Evolutionary conservation across 768 basidiomycete species (phyloP).

Genomic region (Aureoboletus auriporus): DNA sequence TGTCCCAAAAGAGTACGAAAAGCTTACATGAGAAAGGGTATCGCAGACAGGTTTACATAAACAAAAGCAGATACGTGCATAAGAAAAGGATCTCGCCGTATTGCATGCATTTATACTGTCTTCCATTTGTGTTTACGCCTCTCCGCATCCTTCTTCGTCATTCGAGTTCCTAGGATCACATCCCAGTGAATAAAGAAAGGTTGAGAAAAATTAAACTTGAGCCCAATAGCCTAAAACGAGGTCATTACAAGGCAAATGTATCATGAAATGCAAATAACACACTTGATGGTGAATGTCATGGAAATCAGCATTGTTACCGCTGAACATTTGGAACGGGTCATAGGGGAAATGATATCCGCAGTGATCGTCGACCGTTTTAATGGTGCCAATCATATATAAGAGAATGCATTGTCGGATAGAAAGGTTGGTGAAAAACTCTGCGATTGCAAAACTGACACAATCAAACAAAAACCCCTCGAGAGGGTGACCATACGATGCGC

Average conservation of each 20-base stretch:
- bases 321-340: conserved; percentile 86
- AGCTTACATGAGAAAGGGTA: too few species aligned
- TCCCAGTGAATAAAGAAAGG: conserved; percentile 98
- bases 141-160: conserved; percentile 69
- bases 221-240: conserved; percentile 48
- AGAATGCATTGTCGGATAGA: conserved; percentile 78
- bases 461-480: conserved; percentile 92
- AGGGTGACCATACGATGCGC: conserved; percentile 96
- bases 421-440: conserved; percentile 66
- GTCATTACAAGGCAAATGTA: not conserved
- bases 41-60: too few species aligned
- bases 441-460: conserved; percentile 70
- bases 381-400: conserved; percentile 75
- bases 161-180: conserved; percentile 72
- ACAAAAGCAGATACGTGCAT: too few species aligned
- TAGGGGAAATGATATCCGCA: conserved; percentile 88
- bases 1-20: too few species aligned
- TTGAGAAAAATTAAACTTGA: conserved; percentile 94
- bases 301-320: conserved; percentile 90
- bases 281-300: conserved; percentile 98
- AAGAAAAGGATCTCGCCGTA: not conserved
- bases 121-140: conserved; percentile 39
- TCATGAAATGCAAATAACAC: conserved; percentile 11
- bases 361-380: conserved; percentile 96
- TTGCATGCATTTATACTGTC: conserved; percentile 4